Conservation (phyloP, 2,329 filamentous ascomycete genomes). For the Aschersonia sp. region DNA sequence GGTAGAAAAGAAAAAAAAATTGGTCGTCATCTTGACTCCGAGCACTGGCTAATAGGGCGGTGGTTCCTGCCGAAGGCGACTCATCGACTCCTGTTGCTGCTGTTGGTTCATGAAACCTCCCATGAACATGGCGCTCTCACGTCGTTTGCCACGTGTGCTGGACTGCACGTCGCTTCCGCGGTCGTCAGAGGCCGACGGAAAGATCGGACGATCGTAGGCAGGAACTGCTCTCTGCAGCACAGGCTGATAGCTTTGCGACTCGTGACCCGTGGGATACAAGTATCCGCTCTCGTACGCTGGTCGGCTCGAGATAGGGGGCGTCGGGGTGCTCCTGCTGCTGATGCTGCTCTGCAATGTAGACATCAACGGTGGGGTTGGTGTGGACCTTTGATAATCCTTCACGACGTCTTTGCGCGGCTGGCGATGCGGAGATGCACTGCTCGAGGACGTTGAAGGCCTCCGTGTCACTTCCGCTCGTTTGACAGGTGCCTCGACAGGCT, state of each 20-base stretch:
- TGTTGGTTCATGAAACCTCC: constrained; percentile 30
- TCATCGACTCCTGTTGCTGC: constrained; percentile 30
- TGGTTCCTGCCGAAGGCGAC: constrained; percentile 39
- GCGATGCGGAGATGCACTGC: constrained; percentile 35
- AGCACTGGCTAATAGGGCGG: too few species aligned
- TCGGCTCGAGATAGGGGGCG: constrained; percentile 23
- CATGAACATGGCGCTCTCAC: constrained; percentile 47
- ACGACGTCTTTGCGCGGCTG: constrained; percentile 23
- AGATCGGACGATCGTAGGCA: constrained; percentile 21
- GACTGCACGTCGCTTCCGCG: constrained; percentile 11
- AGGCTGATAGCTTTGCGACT: constrained; percentile 7
- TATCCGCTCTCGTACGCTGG: constrained; percentile 31
- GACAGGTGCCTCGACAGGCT: constrained; percentile 13
- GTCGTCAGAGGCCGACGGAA: constrained; percentile 13
- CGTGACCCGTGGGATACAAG: constrained; percentile 11
- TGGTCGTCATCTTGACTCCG: too few species aligned
- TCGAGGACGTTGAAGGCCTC: constrained; percentile 34
- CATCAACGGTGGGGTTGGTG: constrained; percentile 37
- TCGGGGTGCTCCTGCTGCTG: constrained; percentile 21
- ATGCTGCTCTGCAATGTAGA: constrained; percentile 5
- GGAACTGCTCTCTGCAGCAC: constrained; percentile 5
- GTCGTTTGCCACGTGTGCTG: constrained; percentile 23
- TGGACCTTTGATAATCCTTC: constrained; percentile 16
- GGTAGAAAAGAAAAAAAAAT: too few species aligned
- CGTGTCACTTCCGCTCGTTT: constrained; percentile 17